Evolutionary conservation across 2,329 filamentous ascomycete genomes (phyloP).

Genomic region (Fusarium sp.): DNA sequence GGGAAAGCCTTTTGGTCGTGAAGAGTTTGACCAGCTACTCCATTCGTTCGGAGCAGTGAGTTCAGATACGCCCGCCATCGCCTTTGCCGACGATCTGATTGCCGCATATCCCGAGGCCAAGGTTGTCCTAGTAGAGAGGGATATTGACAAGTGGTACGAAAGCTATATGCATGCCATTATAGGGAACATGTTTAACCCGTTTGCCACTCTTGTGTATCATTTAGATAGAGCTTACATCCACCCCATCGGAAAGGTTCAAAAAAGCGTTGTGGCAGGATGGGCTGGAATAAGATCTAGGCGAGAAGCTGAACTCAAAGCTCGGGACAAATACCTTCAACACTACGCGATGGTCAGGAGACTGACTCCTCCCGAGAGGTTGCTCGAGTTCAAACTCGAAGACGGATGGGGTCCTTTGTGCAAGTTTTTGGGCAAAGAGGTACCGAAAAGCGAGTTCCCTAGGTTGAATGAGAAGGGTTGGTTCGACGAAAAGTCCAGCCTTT

Average conservation of each 20-base stretch:
- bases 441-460: constrained; percentile 36
- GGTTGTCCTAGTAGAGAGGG: constrained; percentile 5
- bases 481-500: not conserved
- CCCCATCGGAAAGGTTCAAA: constrained; percentile 1
- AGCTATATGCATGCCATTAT: constrained; percentile 17
- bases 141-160: constrained; percentile 11
- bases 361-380: constrained; percentile 5
- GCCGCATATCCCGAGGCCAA: constrained; percentile 16
- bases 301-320: constrained; percentile 4
- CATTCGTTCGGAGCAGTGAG: constrained; percentile 47
- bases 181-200: constrained; percentile 2
- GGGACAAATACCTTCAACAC: constrained; percentile 8
- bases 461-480: constrained; percentile 43
- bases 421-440: constrained; percentile 49
- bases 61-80: constrained; percentile 50
- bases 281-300: not conserved
- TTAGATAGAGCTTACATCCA: not conserved
- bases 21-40: constrained; percentile 33
- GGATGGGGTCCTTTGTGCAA: constrained; percentile 51
- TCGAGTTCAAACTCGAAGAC: constrained; percentile 48
- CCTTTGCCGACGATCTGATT: constrained; percentile 23
- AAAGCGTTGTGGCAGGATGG: constrained; percentile 7
- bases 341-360: not conserved
- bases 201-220: constrained; percentile 3
- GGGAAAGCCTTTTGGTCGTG: constrained; percentile 22